These are phyloP conservation scores for Diaporthe amygdali DNA, from an alignment of 2,329 filamentous ascomycete genomes.

Conservation along the genomic window DNA sequence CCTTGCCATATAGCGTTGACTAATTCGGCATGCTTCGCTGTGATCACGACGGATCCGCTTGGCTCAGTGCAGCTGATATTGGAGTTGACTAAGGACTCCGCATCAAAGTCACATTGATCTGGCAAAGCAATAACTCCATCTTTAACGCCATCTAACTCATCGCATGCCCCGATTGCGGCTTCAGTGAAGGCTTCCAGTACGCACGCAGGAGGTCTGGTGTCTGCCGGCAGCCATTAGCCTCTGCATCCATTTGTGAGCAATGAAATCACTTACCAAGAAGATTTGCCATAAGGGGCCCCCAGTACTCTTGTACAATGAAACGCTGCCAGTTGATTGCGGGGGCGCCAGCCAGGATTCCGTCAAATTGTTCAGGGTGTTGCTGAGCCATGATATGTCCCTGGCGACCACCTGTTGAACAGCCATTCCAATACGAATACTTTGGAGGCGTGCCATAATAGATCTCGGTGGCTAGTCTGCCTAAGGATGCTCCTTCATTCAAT, in stretches of 20 bases:
- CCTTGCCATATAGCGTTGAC: slow-evolving; percentile 3
- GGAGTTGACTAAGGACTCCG: slow-evolving; percentile 31
- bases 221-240: slow-evolving; percentile 28
- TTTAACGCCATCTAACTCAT: slow-evolving; percentile 51
- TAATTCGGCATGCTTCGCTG: slow-evolving; percentile 4
- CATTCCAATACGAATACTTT: slow-evolving; percentile 57
- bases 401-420: slow-evolving; percentile 64
- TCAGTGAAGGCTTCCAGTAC: slow-evolving; percentile 42
- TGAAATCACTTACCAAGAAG: neutral
- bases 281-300: slow-evolving; percentile 37
- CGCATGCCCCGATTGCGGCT: slow-evolving; percentile 47
- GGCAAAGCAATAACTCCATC: slow-evolving; percentile 46
- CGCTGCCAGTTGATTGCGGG: slow-evolving; percentile 44
- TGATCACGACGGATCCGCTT: neutral
- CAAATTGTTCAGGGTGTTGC: slow-evolving; percentile 58
- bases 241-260: neutral
- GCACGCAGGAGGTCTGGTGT: slow-evolving; percentile 45
- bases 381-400: slow-evolving; percentile 60
- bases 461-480: slow-evolving; percentile 48
- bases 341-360: slow-evolving; percentile 57
- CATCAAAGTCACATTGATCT: slow-evolving; percentile 36
- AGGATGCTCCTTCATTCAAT: slow-evolving; percentile 35
- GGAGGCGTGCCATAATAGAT: slow-evolving; percentile 49
- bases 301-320: slow-evolving; percentile 30
- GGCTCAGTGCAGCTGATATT: slow-evolving; percentile 29